Base-by-base conservation (phyloP, 2,329 filamentous ascomycete species). In the Tolypocladium cylindrosporum region DNA sequence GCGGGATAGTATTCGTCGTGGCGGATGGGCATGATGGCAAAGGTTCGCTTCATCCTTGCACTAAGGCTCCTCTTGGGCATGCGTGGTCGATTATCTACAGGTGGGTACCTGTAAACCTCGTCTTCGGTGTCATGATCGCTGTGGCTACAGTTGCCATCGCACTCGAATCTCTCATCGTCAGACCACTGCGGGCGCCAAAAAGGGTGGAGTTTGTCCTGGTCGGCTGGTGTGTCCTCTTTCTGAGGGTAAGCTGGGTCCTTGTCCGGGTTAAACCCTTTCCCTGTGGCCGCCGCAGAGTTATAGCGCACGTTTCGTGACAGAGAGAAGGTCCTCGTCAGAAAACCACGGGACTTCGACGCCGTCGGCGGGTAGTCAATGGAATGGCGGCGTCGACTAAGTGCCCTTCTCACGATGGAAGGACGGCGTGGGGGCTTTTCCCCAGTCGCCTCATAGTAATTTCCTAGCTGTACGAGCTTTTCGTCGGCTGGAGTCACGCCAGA, bases 151-250 rank as follows among this genome's bases (percentile, higher is more conserved):
- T 69, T 68, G 31, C 64, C 68, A 19, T 71, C 67, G 2, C 70
- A 69, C 19, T 72, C 67, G 42, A 62, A 66, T 31, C 65, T 64
- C 1, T 66, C 65, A 16, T 69, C 65, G 31, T 75, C 71, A 1
- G 70, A 73, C 63, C 78, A 77, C 16, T 78, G 70, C n/a, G 84
- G 83, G 8, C 79, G 76, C 84, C 84, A 87, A 64, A 80, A 80
- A 1, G 84, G 83, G 67, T 87, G 83, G 16, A 86, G 69, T 61
- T 77, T 82, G 53, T 75, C 75, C 43, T 77, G 77, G 52, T 87
- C 83, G 2, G 74, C 68, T 1, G 78, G 81, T 27, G 70, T 68
- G 36, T 78, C 75, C 8, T 78, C 75, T 4, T 73, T 69, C 3
- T 74, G 73, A 2, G 76, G 74, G 60, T 77, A 78, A 14, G 71